phyloP scores from a whole-genome alignment of 2,329 filamentous ascomycete genomes.

The Xylariaceae sp. region DNA sequence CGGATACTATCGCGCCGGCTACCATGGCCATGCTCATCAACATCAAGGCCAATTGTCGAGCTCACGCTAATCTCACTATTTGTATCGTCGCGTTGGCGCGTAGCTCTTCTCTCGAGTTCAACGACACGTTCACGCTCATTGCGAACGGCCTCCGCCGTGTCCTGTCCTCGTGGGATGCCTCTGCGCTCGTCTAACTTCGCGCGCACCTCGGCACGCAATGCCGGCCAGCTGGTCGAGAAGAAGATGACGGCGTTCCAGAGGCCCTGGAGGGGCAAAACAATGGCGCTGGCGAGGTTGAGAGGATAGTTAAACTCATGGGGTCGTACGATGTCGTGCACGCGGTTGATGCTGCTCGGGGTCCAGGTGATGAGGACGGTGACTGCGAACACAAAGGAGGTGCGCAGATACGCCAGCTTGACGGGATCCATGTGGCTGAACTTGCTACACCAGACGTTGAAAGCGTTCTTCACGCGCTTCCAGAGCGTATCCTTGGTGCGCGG shows the following conservation, averaged over 20 bases:
- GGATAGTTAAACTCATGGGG: constrained; percentile 51
- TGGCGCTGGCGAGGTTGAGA: constrained; percentile 62
- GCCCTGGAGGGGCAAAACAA: constrained; percentile 72
- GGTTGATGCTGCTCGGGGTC: constrained; percentile 66
- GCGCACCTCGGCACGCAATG: constrained; percentile 35
- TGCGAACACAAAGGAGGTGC: constrained; percentile 57
- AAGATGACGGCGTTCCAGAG: constrained; percentile 79
- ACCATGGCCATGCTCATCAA: neutral
- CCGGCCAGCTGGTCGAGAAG: constrained; percentile 55
- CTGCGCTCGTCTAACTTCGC: constrained; percentile 16
- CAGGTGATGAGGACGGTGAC: constrained; percentile 57
- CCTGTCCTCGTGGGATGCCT: constrained; percentile 28
- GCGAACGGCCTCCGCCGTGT: constrained; percentile 26
- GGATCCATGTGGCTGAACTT: constrained; percentile 45
- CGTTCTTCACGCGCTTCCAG: constrained; percentile 16
- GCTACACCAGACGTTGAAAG: constrained; percentile 25
- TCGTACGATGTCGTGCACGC: constrained; percentile 61
- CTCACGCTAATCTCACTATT: constrained; percentile 17
- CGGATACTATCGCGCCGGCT: constrained; percentile 7
- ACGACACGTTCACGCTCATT: constrained; percentile 27
- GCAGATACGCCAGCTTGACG: constrained; percentile 55
- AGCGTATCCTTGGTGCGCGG: constrained; percentile 17
- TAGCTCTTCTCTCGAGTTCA: constrained; percentile 23
- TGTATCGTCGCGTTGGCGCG: constrained; percentile 15
- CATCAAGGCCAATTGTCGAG: constrained; percentile 9